Conservation (phyloP, 2,329 filamentous ascomycete genomes). For the Rachicladosporium sp. region DNA sequence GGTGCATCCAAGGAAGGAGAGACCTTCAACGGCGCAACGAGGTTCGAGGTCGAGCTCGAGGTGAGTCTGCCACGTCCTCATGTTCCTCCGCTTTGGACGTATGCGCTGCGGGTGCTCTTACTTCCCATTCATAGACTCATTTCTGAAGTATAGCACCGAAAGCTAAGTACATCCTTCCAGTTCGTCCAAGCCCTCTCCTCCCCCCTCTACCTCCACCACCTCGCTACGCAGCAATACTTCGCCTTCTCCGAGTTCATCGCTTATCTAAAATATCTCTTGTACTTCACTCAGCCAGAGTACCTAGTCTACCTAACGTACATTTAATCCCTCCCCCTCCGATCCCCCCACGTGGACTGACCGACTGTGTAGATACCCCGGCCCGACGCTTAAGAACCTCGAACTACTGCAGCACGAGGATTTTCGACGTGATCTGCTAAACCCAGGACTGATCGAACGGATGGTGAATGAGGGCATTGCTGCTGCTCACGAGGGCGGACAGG, state of each 20-base stretch:
- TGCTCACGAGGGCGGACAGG: not conserved
- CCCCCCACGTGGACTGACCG: slow-evolving; percentile 2
- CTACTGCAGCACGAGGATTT: slow-evolving; percentile 82
- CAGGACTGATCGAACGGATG: slow-evolving; percentile 56
- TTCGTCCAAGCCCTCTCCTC: slow-evolving; percentile 74
- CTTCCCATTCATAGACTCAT: not conserved
- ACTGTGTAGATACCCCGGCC: slow-evolving; percentile 57
- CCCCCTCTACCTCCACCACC: slow-evolving; percentile 67
- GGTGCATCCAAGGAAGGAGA: slow-evolving; percentile 3
- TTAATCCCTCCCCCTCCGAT: not conserved
- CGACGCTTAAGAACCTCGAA: slow-evolving; percentile 75
- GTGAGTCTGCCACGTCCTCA: too few species aligned
- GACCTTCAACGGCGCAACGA: slow-evolving; percentile 57
- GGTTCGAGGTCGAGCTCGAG: slow-evolving; percentile 78
- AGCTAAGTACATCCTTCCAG: slow-evolving; percentile 29
- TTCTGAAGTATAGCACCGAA: not conserved
- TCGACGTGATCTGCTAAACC: slow-evolving; percentile 72
- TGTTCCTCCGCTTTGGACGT: too few species aligned
- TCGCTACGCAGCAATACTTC: slow-evolving; percentile 63
- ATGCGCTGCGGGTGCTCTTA: too few species aligned
- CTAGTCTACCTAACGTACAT: slow-evolving; percentile 65
- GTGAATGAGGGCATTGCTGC: slow-evolving; percentile 36
- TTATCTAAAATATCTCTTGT: slow-evolving; percentile 83
- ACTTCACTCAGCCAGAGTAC: slow-evolving; percentile 80
- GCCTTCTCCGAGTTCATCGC: slow-evolving; percentile 64